phyloP scores from a whole-genome alignment of 2,329 filamentous ascomycete genomes.

The Alternaria consortialis region DNA sequence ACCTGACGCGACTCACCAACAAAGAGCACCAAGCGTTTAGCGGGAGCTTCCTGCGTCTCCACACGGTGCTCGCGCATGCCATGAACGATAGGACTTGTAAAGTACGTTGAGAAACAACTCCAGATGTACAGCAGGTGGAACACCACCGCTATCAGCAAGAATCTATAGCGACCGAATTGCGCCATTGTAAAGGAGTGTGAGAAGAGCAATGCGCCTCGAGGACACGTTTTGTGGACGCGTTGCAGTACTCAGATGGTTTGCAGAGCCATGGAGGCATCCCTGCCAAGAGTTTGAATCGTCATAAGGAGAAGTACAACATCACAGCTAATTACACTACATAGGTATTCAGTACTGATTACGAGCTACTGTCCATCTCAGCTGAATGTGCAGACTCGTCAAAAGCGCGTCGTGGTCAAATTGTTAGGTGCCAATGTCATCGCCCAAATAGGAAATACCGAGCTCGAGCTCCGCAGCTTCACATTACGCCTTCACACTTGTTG shows the following conservation, averaged over 20 bases:
- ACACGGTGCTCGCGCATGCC: conserved; percentile 87
- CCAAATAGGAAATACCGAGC: conserved; percentile 24
- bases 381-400: neutral
- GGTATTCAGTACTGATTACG: neutral
- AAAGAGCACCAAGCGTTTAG: conserved; percentile 89
- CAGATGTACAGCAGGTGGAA: conserved; percentile 95
- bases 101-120: conserved; percentile 91
- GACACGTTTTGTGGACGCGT: conserved; percentile 32
- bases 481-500: neutral
- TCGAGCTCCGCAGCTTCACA: conserved; percentile 17
- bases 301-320: neutral
- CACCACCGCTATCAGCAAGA: conserved; percentile 85
- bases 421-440: neutral
- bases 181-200: conserved; percentile 51
- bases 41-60: conserved; percentile 77
- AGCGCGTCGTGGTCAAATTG: neutral
- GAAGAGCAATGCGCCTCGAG: conserved; percentile 38
- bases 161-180: conserved; percentile 75
- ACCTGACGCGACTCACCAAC: conserved; percentile 68
- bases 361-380: neutral
- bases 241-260: conserved; percentile 41
- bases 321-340: neutral
- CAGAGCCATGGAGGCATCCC: conserved; percentile 29
- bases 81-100: conserved; percentile 95
- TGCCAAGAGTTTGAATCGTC: conserved; percentile 25